A percentile compares a stretch with the other conserved stretches of the same genome.
These are phyloP conservation scores for Sporisorium graminicola DNA, from an alignment of 1,284 basidiomycete species.

Conservation along the genomic window DNA sequence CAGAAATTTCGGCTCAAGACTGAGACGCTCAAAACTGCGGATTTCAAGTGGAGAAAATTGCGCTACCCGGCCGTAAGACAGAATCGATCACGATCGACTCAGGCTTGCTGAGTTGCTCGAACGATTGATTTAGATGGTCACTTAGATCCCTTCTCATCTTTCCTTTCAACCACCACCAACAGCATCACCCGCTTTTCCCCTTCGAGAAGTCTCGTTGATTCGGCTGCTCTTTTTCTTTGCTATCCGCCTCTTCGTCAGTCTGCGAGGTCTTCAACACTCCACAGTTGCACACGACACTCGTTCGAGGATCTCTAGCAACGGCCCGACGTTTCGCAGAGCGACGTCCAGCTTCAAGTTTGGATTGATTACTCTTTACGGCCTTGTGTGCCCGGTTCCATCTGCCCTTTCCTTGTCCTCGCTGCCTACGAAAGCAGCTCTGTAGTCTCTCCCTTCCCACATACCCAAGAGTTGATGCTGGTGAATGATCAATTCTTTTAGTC, in stretches of 20 bases:
- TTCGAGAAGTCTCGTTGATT: not conserved
- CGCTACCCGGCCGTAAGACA: conserved; percentile 10
- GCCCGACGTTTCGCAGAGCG: not conserved
- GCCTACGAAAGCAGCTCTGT: conserved; percentile 18
- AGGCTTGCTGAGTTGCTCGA: conserved; percentile 5
- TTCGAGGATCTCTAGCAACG: not conserved
- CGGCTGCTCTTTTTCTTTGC: not conserved
- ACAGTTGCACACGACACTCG: not conserved
- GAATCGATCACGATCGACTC: not conserved
- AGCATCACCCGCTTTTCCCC: not conserved
- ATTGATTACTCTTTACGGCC: not conserved
- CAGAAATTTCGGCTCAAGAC: conserved; percentile 1
- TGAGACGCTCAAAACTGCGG: not conserved
- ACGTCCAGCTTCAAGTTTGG: not conserved
- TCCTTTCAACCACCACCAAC: conserved; percentile 9
- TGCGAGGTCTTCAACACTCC: not conserved
- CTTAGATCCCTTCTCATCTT: not conserved
- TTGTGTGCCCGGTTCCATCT: not conserved
- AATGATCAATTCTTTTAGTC: conserved; percentile 52
- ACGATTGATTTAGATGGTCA: not conserved
- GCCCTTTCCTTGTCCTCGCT: conserved; percentile 1
- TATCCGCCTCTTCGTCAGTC: not conserved
- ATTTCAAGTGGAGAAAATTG: conserved; percentile 3
- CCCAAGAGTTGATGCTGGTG: conserved; percentile 49
- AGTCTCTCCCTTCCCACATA: conserved; percentile 16